phyloP scores from a whole-genome alignment of 495 filamentous ascomycete species.

The Penicillium antarcticum region DNA sequence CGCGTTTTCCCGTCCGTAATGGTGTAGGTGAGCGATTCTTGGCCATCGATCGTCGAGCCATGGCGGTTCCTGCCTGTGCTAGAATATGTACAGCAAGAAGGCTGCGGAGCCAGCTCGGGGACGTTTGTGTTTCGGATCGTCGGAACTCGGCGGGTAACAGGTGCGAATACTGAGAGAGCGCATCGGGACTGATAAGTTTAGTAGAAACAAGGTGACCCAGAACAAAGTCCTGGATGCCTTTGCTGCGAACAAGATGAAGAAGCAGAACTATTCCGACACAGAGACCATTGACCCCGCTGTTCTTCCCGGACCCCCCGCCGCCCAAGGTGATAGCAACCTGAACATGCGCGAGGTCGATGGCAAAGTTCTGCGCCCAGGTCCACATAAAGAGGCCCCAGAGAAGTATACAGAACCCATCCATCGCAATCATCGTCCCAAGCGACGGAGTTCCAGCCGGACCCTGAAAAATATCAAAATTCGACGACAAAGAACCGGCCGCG shows the following conservation, averaged over 20 bases:
- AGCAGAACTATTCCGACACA: constrained; percentile 77
- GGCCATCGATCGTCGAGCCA: constrained; percentile 51
- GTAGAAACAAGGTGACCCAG: constrained; percentile 42
- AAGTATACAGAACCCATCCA: constrained; percentile 76
- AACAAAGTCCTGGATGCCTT: constrained; percentile 53
- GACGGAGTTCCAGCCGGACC: constrained; percentile 71
- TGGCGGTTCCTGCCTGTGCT: constrained; percentile 65
- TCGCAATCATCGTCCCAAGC: constrained; percentile 72
- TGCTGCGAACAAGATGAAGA: constrained; percentile 62
- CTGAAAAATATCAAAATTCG: constrained; percentile 71
- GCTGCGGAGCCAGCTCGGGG: constrained; percentile 56
- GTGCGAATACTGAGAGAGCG: constrained; percentile 43
- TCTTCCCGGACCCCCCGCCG: constrained; percentile 75
- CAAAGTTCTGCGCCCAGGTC: constrained; percentile 82
- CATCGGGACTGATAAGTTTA: constrained; percentile 43
- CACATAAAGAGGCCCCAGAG: constrained; percentile 85
- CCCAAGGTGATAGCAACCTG: constrained; percentile 93
- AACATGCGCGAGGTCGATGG: constrained; percentile 91
- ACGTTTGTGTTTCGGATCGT: constrained; percentile 43
- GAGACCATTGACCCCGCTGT: constrained; percentile 66
- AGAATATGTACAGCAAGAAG: constrained; percentile 83
- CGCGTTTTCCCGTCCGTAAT: constrained; percentile 42
- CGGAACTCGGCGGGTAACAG: constrained; percentile 43
- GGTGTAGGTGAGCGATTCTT: constrained; percentile 46
- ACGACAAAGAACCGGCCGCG: constrained; percentile 50